phyloP scores from a whole-genome alignment of 768 basidiomycete genomes.

The Mycena rebaudengoi region DNA sequence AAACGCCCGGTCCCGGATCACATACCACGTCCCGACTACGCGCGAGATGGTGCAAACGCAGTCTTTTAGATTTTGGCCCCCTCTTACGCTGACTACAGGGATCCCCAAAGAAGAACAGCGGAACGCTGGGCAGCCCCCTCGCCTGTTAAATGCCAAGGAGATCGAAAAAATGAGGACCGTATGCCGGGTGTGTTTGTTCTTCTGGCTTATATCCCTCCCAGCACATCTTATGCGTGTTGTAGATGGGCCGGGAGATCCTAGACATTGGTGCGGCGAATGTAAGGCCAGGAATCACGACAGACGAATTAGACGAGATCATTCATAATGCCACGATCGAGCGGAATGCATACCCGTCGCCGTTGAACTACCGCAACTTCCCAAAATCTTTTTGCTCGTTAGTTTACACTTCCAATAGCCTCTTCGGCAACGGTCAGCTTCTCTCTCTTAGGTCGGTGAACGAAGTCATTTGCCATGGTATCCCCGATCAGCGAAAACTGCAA shows the following conservation, averaged over 20 bases:
- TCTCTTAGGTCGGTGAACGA: constrained; percentile 85
- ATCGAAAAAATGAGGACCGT: constrained; percentile 90
- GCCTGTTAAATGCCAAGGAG: constrained; percentile 74
- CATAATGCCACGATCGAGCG: constrained; percentile 92
- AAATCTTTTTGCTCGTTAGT: constrained; percentile 97
- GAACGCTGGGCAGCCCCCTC: constrained; percentile 66
- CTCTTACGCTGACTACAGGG: constrained; percentile 48
- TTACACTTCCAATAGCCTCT: background rate
- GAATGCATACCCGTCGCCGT: constrained; percentile 91
- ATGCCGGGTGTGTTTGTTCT: constrained; percentile 72
- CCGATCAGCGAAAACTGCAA: constrained; percentile 81
- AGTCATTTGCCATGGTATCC: constrained; percentile 96
- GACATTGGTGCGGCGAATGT: constrained; percentile 89
- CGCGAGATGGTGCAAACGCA: constrained; percentile 54
- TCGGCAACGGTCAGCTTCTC: background rate
- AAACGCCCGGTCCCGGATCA: constrained; percentile 81
- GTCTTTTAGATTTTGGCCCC: too few species aligned
- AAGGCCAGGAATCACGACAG: constrained; percentile 93
- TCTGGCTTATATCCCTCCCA: background rate
- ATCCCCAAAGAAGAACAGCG: constrained; percentile 67
- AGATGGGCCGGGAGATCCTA: constrained; percentile 93
- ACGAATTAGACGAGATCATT: constrained; percentile 93
- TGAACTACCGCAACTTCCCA: constrained; percentile 91
- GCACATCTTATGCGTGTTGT: constrained; percentile 7
- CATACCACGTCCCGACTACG: constrained; percentile 92